Conservation (phyloP, 805 yeast genomes). For the Dipodascus geniculatus region DNA sequence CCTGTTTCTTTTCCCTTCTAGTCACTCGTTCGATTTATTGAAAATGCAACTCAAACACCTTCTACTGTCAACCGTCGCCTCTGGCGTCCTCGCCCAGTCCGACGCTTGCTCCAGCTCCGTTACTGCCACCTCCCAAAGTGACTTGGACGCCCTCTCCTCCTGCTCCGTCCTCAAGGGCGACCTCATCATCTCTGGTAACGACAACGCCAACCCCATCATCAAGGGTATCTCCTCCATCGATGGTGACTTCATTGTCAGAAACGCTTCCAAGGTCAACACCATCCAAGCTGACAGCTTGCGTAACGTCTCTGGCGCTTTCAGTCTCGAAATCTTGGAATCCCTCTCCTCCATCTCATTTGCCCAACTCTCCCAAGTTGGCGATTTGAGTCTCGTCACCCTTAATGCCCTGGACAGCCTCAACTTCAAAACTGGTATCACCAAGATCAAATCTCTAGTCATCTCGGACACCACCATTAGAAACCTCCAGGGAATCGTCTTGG, state of each 20-base stretch:
- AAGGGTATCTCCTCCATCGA: conserved; percentile 65
- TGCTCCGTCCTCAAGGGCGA: conserved; percentile 80
- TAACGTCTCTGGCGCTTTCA: conserved; percentile 61
- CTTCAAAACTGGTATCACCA: conserved; percentile 58
- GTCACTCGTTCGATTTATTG: background rate
- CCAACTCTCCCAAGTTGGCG: conserved; percentile 66
- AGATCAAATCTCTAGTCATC: conserved; percentile 52
- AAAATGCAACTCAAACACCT: background rate
- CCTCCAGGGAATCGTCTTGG: conserved; percentile 29
- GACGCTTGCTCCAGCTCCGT: conserved; percentile 1
- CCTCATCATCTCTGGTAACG: conserved; percentile 52
- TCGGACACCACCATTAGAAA: conserved; percentile 31
- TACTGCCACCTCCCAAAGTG: conserved; percentile 20
- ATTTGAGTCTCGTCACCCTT: conserved; percentile 63
- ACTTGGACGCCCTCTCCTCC: conserved; percentile 57
- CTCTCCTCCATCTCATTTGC: conserved; percentile 65
- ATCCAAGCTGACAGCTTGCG: conserved; percentile 72
- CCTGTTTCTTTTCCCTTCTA: conserved; percentile 2
- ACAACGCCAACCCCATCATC: conserved; percentile 38
- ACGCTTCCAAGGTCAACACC: conserved; percentile 49
- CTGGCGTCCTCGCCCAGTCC: conserved; percentile 2
- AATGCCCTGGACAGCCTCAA: conserved; percentile 69
- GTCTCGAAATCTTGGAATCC: conserved; percentile 50
- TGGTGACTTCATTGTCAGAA: conserved; percentile 61
- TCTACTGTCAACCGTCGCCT: background rate